These are phyloP conservation scores for Polytrichum commune DNA, from an alignment of 225 moss, liverwort and hornwort genomes.

Conservation along the genomic window DNA sequence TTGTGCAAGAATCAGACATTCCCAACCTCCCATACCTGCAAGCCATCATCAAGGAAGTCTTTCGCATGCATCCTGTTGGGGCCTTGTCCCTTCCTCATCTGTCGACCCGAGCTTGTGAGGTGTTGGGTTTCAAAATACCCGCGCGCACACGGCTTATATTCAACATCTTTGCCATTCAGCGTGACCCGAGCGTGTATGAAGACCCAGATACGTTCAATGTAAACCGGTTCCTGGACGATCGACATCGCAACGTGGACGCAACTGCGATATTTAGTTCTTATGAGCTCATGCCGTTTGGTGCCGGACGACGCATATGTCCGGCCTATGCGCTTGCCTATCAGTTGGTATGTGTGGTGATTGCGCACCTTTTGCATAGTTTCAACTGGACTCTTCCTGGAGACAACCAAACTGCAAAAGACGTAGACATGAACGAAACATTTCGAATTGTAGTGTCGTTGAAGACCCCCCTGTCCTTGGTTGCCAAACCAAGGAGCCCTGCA, in stretches of 20 bases:
- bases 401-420: neutral
- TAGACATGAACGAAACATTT: slow-evolving; percentile 7
- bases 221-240: slow-evolving; percentile 22
- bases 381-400: slow-evolving; percentile 26
- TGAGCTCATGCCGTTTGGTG: slow-evolving; percentile 5
- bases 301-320: slow-evolving; percentile 15
- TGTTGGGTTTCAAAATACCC: slow-evolving; percentile 37
- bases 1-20: slow-evolving; percentile 36
- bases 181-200: slow-evolving; percentile 7
- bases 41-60: slow-evolving; percentile 34
- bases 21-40: neutral
- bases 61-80: slow-evolving; percentile 45
- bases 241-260: neutral
- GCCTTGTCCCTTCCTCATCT: slow-evolving; percentile 35
- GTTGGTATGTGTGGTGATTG: slow-evolving; percentile 5
- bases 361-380: slow-evolving; percentile 33
- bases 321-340: neutral
- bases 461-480: slow-evolving; percentile 4
- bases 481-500: slow-evolving; percentile 21
- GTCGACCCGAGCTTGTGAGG: slow-evolving; percentile 5
- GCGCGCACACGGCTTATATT: slow-evolving; percentile 43
- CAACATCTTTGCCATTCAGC: slow-evolving; percentile 39
- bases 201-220: slow-evolving; percentile 30
- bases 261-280: slow-evolving; percentile 14
- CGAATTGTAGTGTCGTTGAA: neutral